Evolutionary conservation across 1,139 yeast species (phyloP), one percentile per base, ranked within the genome.

Genomic region (Diutina scorzettiae): DNA sequence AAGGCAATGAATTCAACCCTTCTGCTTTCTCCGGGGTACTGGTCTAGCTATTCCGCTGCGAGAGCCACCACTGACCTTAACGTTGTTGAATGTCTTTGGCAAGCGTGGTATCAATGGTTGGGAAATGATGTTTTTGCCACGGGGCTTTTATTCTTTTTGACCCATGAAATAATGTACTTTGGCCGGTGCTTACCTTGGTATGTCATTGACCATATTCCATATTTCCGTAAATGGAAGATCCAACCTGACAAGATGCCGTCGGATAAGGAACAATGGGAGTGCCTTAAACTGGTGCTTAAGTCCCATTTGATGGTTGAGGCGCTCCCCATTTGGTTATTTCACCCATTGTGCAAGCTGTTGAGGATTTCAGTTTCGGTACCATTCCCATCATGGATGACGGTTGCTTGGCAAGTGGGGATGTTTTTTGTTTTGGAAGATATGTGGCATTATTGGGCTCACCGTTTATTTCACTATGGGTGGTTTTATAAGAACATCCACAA

Each of bases 381-480:
- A 17, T 87, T 89, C 70, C 96, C 96, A 33, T 53, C 71, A 11
- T 57, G 66, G 57, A 63, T 62, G 44, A 71, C 73, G 27, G 77
- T 84, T 66, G 59, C 65, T 24, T 53, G 64, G 41, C 97, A 89
- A 59, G 71, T 87, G 44, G 68, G 73, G 4, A 53, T 82, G 5
- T 86, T 89, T 64, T 89, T 89, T 61, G 70, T 85, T 40, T 63
- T 83, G 51, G 97, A 89, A 64, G 97, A 89, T 57, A 71, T 86
- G 46, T 89, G 96, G 96, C 97, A 89, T 62, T 89, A 89, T 68
- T 81, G 93, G 83, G 81, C 82, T 57, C 97, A 89, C 63, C 76
- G 97, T 52, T 71, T 79, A 29, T 78, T 89, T 60, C 97, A 89
- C 61, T 72, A 77, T 56, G 95, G 95, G 43, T 71, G 77, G 50